Percentiles rank a stretch among this genome's conserved stretches.
Conservation (phyloP, 495 filamentous ascomycete genomes). For the Hypoxylon perforatum region DNA sequence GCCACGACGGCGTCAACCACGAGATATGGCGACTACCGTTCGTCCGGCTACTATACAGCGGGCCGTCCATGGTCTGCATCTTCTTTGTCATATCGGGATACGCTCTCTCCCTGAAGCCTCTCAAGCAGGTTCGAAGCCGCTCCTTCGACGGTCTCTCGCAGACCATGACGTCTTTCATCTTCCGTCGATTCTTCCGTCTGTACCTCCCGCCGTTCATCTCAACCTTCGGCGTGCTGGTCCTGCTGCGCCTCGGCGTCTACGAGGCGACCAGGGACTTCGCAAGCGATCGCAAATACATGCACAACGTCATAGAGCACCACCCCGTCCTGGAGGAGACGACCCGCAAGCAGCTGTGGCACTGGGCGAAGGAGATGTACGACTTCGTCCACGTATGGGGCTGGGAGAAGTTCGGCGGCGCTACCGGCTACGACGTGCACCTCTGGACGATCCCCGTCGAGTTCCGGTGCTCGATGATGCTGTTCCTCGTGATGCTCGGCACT, state of each 20-base stretch:
- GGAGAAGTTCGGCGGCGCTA: slow-evolving; percentile 55
- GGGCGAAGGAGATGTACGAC: slow-evolving; percentile 47
- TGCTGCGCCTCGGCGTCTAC: slow-evolving; percentile 64
- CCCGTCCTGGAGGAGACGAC: slow-evolving; percentile 40
- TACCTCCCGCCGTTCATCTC: slow-evolving; percentile 73
- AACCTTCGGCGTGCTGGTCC: slow-evolving; percentile 65
- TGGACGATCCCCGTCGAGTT: slow-evolving; percentile 83
- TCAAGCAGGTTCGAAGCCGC: slow-evolving; percentile 66
- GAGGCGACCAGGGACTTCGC: slow-evolving; percentile 56
- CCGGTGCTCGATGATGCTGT: slow-evolving; percentile 71
- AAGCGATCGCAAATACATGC: slow-evolving; percentile 45
- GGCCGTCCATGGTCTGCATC: slow-evolving; percentile 76
- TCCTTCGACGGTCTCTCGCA: slow-evolving; percentile 46
- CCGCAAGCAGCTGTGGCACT: slow-evolving; percentile 46
- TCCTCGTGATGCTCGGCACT: slow-evolving; percentile 66
- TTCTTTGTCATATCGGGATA: slow-evolving; percentile 84
- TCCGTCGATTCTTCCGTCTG: slow-evolving; percentile 72
- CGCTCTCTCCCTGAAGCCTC: slow-evolving; percentile 72
- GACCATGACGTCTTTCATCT: slow-evolving; percentile 70
- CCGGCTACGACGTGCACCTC: slow-evolving; percentile 71
- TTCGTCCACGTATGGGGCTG: slow-evolving; percentile 57
- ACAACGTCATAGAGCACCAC: slow-evolving; percentile 57
- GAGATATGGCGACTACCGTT: slow-evolving; percentile 72
- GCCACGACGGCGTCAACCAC: slow-evolving; percentile 44
- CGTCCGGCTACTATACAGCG: slow-evolving; percentile 72